phyloP scores from a whole-genome alignment of 2,329 filamentous ascomycete species.

The Ascomycota sp. region DNA sequence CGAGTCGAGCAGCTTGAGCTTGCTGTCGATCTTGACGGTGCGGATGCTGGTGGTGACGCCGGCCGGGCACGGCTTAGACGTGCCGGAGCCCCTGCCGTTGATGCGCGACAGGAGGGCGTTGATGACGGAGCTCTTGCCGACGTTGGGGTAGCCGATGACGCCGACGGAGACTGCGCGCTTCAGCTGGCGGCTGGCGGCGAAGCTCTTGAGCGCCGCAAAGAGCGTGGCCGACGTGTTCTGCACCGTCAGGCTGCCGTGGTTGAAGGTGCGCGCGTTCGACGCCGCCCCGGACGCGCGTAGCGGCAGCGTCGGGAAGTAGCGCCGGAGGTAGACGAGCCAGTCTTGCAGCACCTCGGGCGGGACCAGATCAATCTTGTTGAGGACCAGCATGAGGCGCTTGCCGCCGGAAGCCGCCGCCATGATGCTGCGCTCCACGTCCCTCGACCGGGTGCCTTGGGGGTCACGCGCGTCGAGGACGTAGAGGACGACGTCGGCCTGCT shows the following conservation, averaged over 20 bases:
- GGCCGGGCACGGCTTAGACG: constrained; percentile 54
- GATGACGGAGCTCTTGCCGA: constrained; percentile 92
- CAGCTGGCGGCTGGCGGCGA: constrained; percentile 60
- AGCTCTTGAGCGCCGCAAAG: constrained; percentile 79
- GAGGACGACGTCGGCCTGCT: constrained; percentile 73
- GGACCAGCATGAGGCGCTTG: constrained; percentile 74
- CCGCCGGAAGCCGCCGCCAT: constrained; percentile 70
- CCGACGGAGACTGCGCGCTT: constrained; percentile 83
- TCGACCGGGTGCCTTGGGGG: constrained; percentile 74
- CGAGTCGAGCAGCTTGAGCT: constrained; percentile 81
- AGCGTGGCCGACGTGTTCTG: constrained; percentile 70
- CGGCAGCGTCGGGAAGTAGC: constrained; percentile 80
- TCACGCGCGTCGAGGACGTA: constrained; percentile 89
- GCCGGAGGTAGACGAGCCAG: constrained; percentile 69
- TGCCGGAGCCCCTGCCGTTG: constrained; percentile 37
- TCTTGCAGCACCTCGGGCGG: constrained; percentile 62
- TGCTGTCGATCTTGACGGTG: constrained; percentile 84
- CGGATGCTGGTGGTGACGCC: constrained; percentile 79
- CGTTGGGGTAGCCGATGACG: constrained; percentile 89
- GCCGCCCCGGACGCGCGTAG: constrained; percentile 68
- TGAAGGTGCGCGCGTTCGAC: constrained; percentile 74
- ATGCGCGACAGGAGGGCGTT: constrained; percentile 72
- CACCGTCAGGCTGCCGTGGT: constrained; percentile 75
- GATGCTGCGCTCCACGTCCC: constrained; percentile 74
- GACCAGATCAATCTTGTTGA: constrained; percentile 92